Percentiles rank a stretch among this genome's conserved stretches.
Conservation (phyloP, 208 protist genomes). For the Lotmaria passim region DNA sequence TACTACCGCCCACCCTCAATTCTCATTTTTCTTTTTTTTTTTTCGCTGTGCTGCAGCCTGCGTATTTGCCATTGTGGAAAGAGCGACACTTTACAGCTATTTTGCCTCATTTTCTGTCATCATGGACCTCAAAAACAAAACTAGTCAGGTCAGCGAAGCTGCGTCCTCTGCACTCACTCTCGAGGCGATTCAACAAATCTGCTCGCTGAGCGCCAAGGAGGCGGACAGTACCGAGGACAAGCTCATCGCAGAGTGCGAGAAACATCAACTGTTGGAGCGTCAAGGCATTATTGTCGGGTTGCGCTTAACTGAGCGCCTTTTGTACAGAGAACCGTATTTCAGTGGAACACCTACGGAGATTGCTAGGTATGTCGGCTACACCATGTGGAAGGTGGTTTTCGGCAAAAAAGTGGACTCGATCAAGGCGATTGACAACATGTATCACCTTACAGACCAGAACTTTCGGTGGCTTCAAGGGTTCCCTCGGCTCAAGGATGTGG, state of each 20-base stretch:
- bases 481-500: constrained; percentile 35
- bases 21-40: too few relatives aligned
- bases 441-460: constrained; percentile 61
- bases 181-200: constrained; percentile 57
- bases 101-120: neutral
- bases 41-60: too few relatives aligned
- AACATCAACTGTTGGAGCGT: constrained; percentile 47
- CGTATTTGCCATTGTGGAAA: too few relatives aligned
- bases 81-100: neutral
- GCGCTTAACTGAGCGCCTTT: constrained; percentile 69
- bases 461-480: constrained; percentile 78
- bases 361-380: constrained; percentile 67
- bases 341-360: constrained; percentile 60
- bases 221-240: constrained; percentile 25
- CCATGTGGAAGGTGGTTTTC: constrained; percentile 75
- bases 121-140: constrained; percentile 25
- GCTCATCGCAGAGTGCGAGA: constrained; percentile 29
- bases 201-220: constrained; percentile 7
- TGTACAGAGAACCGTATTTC: constrained; percentile 76
- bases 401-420: constrained; percentile 80
- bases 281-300: constrained; percentile 69
- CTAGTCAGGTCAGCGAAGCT: constrained; percentile 49
- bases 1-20: too few relatives aligned
- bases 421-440: constrained; percentile 66
- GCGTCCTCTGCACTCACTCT: constrained; percentile 52